Conservation (phyloP, 164 flowering plant genomes). For the Stephania cephalantha region DNA sequence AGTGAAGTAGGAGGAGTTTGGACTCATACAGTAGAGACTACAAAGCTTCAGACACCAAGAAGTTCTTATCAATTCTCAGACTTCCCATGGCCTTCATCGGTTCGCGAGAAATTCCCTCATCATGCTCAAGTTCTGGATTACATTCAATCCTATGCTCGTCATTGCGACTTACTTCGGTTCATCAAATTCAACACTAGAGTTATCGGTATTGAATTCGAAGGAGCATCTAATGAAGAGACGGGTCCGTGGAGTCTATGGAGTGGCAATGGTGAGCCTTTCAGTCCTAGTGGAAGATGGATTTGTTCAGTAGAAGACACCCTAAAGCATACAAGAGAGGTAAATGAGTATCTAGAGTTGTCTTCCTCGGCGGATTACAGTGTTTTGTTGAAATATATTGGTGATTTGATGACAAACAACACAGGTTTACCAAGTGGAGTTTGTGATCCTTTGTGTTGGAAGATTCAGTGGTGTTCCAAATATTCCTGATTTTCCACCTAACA, state of each 20-base stretch:
- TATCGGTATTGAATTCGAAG: conserved; percentile 25
- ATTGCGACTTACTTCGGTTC: conserved; percentile 24
- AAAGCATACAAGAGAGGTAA: conserved; percentile 1
- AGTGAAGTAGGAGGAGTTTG: conserved; percentile 28
- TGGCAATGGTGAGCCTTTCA: conserved; percentile 32
- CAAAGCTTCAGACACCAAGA: conserved; percentile 51
- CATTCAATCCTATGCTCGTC: conserved; percentile 33
- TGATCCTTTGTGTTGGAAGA: conserved; percentile 44
- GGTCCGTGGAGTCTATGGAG: conserved; percentile 35
- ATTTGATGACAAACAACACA: not conserved
- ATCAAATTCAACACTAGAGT: conserved; percentile 34
- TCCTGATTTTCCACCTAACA: conserved; percentile 34
- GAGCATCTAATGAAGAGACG: conserved; percentile 24
- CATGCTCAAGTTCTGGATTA: conserved; percentile 39
- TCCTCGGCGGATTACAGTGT: no score
- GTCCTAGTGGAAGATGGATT: conserved; percentile 29
- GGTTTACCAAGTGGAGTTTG: conserved; percentile 14
- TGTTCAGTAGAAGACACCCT: conserved; percentile 25
- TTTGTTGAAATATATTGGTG: not conserved
- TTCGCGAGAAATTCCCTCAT: conserved; percentile 34
- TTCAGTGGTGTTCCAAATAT: conserved; percentile 46
- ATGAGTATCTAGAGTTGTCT: conserved; percentile 39
- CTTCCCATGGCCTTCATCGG: conserved; percentile 56
- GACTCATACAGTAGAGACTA: conserved; percentile 37
- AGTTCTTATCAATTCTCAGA: conserved; percentile 47